These are phyloP conservation scores for Mariannaea elegans DNA, from an alignment of 2,329 filamentous ascomycete species.

Conservation along the genomic window DNA sequence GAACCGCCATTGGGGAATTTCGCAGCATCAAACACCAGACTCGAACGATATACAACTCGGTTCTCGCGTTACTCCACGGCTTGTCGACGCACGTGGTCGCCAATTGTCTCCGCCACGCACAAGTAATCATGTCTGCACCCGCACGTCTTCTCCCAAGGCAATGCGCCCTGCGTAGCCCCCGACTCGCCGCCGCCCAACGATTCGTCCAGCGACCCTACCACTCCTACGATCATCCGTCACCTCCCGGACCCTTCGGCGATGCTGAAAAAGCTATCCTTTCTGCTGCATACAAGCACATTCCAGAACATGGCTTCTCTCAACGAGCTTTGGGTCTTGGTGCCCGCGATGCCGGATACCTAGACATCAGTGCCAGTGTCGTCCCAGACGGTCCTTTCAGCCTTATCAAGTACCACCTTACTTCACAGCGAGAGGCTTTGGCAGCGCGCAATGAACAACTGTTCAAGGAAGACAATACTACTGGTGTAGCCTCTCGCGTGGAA, in stretches of 20 bases:
- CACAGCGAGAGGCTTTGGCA: conserved; percentile 69
- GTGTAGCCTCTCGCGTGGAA: conserved; percentile 72
- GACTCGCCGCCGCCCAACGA: conserved; percentile 21
- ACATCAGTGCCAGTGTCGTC: conserved; percentile 85
- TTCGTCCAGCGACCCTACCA: conserved; percentile 63
- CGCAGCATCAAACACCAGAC: conserved; percentile 8
- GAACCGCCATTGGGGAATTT: conserved; percentile 14
- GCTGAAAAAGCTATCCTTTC: conserved; percentile 81
- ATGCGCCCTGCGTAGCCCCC: conserved; percentile 24
- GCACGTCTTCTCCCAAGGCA: conserved; percentile 26
- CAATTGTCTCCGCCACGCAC: not conserved
- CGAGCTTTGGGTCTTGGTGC: conserved; percentile 79
- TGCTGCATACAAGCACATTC: conserved; percentile 82
- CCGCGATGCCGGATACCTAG: conserved; percentile 84
- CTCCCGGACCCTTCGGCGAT: conserved; percentile 68
- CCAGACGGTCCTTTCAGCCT: conserved; percentile 83
- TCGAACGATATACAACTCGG: conserved; percentile 4
- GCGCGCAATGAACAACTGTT: conserved; percentile 51
- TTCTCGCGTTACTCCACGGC: too few species aligned
- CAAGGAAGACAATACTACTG: conserved; percentile 47
- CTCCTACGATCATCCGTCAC: conserved; percentile 73
- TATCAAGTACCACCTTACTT: conserved; percentile 79
- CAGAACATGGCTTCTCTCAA: conserved; percentile 81
- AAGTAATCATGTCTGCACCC: conserved; percentile 26
- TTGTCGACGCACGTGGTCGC: not conserved